Base-by-base conservation (phyloP, 202 grass and related monocot genomes). In the Musa balbisiana region DNA sequence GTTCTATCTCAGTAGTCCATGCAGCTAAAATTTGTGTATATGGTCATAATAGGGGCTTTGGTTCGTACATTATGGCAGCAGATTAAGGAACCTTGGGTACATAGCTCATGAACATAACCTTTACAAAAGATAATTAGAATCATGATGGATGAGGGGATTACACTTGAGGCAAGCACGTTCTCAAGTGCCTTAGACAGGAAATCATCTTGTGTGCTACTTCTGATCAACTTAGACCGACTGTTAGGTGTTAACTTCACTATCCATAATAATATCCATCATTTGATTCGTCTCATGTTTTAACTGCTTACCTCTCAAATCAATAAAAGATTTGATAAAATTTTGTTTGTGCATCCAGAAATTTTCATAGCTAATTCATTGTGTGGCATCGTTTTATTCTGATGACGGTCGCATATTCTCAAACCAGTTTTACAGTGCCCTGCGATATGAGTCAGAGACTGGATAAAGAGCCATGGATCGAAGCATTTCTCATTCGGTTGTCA, bases 381-480 rank as follows among this genome's bases (percentile, higher is more conserved):
- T 62, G 16, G 21, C 23, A 78, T 27, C 1, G 25, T 60, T 19
- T 54, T 15, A 26, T 79, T 67, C 22, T 19, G 1, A 53, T 52
- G 24, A 17, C 12, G 21, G 16, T 53, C 19, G 11, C 10, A 25
- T 55, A 63, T 67, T 14, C 13, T n/a, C n/a, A n/a, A 53, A 67
- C 10, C 67, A 79, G 77, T 60, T 79, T 79, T 53, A 59, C 93
- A 71, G 82, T 89, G 84, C 93, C 93, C 11, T 84, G 82, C 75
- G 70, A 67, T 26, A 20, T 87, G 68, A 91, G 83, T 53, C 58
- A 0, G 53, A 87, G 81, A 79, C 76, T 84, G 11, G 63, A 82
- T 11, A 81, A 85, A 79, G 93, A 97, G 67, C 84, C 82, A 62
- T 93, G 90, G 93, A 79, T 77, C 62, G 84, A 76, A 62, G 79